These are phyloP conservation scores for Acanthamoeba sp. DNA, from an alignment of 208 protist genomes.

Conservation along the genomic window DNA sequence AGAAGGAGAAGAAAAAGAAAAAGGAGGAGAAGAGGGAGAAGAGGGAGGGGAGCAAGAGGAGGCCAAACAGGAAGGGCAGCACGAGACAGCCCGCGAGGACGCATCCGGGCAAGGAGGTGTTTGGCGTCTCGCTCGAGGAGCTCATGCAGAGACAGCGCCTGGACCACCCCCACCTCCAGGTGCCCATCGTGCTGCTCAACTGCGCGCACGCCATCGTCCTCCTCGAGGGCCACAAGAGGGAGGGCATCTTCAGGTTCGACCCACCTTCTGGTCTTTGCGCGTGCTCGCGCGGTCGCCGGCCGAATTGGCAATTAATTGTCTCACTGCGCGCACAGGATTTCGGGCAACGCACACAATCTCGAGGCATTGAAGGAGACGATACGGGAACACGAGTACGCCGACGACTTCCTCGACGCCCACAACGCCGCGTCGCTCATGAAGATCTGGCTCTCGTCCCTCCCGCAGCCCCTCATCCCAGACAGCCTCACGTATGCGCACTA, in stretches of 20 bases:
- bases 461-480: slow-evolving; percentile 1
- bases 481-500: not conserved
- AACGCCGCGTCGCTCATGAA: slow-evolving; percentile 50
- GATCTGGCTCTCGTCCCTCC: slow-evolving; percentile 15
- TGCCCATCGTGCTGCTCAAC: slow-evolving; percentile 62
- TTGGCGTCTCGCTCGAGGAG: slow-evolving; percentile 46
- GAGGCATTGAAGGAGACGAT: slow-evolving; percentile 52
- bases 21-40: slow-evolving; percentile 56
- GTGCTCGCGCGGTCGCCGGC: no score
- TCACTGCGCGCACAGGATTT: slow-evolving; percentile 26
- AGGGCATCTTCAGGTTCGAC: slow-evolving; percentile 53
- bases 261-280: not conserved
- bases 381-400: slow-evolving; percentile 9
- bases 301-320: no score
- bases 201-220: slow-evolving; percentile 49
- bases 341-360: slow-evolving; percentile 32
- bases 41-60: not conserved
- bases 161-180: slow-evolving; percentile 59
- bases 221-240: slow-evolving; percentile 66
- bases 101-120: not conserved
- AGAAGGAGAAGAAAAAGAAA: slow-evolving; percentile 38
- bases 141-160: slow-evolving; percentile 15
- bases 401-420: slow-evolving; percentile 58
- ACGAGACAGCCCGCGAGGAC: not conserved
- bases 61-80: not conserved